Evolutionary conservation across 768 basidiomycete genomes (phyloP), one percentile per base, ranked within the genome.

Genomic region (Termitomyces sp.): DNA sequence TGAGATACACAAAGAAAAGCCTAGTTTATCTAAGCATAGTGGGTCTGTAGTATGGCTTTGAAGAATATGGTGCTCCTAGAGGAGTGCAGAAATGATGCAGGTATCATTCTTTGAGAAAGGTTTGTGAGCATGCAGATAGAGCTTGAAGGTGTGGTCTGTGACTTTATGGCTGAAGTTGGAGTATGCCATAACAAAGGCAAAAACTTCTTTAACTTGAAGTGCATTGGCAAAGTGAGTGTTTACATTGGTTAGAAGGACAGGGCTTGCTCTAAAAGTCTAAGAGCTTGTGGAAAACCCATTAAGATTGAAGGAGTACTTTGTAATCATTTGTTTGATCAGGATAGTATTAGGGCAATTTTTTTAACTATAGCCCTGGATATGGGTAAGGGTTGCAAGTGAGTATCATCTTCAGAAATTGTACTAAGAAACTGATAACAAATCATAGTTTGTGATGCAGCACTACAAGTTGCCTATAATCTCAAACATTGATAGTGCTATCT

Each of bases 61-160:
- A 75, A 73, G 36, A 71, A 68, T 1, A 74, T 72, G 0, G 75
- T 74, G 48, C 76, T 76, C 5, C 75, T 74, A 0, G 77, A 45
- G 2, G 44, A 27, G 26, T 45, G 44, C 1, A 45, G 14, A 7
- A n/a, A 44, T 44, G 30, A 30, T 30, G 30, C 30, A 30, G 30
- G 7, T 30, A 7, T 30, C 30, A 7, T 30, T 7, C 30, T 30
- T 7, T 7, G 30, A 30, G 30, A 7, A 7, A 30, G 4, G 7
- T 30, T 3, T 30, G 30, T 3, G 30, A 30, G 30, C 4, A 30
- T 7, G 4, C 3, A 7, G 30, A 46, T 60, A 63, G 1, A 8
- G 42, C 24, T 57, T 46, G 50, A 60, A 60, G 5, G 59, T 40
- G 37, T 61, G 51, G 9, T 60, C 42, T 0, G 36, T 34, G 12